These are phyloP conservation scores for Glaciozyma antarctica DNA, from an alignment of 768 basidiomycete species.

Conservation along the genomic window DNA sequence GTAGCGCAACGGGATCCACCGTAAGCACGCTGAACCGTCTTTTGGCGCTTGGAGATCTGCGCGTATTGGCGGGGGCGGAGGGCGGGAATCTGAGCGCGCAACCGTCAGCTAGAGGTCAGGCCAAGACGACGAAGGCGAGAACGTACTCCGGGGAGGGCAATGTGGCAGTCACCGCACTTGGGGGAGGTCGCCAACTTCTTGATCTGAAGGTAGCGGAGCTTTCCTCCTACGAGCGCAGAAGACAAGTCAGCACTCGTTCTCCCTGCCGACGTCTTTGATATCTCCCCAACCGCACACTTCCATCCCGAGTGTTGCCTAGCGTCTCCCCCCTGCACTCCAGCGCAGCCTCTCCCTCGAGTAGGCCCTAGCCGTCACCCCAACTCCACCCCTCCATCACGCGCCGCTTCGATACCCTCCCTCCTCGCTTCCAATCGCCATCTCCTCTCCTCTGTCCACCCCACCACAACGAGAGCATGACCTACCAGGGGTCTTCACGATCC, in stretches of 20 bases:
- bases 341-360: not conserved
- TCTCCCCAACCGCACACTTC: not conserved
- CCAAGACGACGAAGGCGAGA: not conserved
- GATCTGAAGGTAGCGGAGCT: constrained; percentile 94
- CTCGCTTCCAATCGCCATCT: not conserved
- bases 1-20: constrained; percentile 94
- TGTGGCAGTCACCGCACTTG: constrained; percentile 98
- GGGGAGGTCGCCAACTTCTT: constrained; percentile 85
- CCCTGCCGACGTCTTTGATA: not conserved
- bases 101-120: not conserved
- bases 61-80: constrained; percentile 94
- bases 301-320: not conserved
- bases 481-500: constrained; percentile 95
- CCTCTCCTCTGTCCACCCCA: not conserved
- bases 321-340: not conserved
- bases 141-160: constrained; percentile 85
- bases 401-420: not conserved
- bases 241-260: not conserved
- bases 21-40: constrained; percentile 91
- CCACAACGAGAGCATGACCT: not conserved
- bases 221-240: constrained; percentile 46
- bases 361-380: too few species aligned
- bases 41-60: constrained; percentile 90
- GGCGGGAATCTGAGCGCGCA: constrained; percentile 62
- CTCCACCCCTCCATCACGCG: not conserved